Conservation (phyloP, 1,284 basidiomycete genomes). For the Ganoderma sinense region DNA sequence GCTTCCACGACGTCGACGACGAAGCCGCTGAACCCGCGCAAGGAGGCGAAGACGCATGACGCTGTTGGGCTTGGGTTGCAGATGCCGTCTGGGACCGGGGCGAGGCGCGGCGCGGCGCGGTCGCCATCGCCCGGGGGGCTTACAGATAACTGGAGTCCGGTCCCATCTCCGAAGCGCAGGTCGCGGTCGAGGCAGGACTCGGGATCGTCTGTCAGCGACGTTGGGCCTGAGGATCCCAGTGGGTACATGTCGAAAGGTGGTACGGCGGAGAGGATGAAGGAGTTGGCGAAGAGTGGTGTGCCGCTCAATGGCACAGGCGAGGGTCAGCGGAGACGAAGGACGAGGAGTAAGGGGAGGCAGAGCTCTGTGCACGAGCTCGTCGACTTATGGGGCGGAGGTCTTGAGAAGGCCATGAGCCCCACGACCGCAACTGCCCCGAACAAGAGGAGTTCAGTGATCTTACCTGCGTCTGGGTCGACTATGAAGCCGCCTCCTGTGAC, state of each 20-base stretch:
- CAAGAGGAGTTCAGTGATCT: conserved; percentile 38
- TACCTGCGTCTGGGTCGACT: conserved; percentile 32
- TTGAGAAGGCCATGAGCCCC: conserved; percentile 38
- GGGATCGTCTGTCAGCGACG: conserved; percentile 41
- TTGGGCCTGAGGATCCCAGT: conserved; percentile 46
- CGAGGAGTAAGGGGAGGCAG: conserved; percentile 60
- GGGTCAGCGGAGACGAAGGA: conserved; percentile 31
- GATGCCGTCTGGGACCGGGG: conserved; percentile 31
- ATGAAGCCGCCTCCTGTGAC: conserved; percentile 32
- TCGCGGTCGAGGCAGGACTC: conserved; percentile 26
- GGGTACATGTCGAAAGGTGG: conserved; percentile 31
- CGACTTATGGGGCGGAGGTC: conserved; percentile 72
- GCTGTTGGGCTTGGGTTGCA: conserved; percentile 25
- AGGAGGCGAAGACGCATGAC: conserved; percentile 21
- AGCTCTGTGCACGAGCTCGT: conserved; percentile 83
- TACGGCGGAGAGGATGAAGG: conserved; percentile 13
- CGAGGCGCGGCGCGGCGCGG: conserved; percentile 26
- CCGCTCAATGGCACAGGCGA: conserved; percentile 19
- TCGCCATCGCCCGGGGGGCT: conserved; percentile 38
- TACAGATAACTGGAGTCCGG: conserved; percentile 46
- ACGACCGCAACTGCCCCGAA: conserved; percentile 30
- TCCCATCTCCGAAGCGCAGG: conserved; percentile 26
- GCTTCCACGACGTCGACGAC: conserved; percentile 10
- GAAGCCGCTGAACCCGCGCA: conserved; percentile 35
- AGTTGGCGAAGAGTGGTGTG: not conserved